Evolutionary conservation across 148 eudicot species (phyloP), one percentile per base, ranked within the genome.

Genomic region (Vaccinium macrocarpon): DNA sequence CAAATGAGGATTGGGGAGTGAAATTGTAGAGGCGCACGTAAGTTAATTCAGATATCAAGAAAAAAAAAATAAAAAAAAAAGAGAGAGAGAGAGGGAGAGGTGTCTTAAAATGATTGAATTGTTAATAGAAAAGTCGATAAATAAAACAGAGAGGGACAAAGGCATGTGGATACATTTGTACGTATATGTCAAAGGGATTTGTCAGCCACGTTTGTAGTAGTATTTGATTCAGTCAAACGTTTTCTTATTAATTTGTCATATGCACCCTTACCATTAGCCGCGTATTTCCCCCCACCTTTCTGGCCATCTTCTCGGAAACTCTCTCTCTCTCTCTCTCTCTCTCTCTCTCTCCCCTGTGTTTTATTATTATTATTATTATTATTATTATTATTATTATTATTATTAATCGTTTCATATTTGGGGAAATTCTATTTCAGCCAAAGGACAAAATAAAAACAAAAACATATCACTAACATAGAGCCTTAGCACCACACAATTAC

Each of bases 191-290:
- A 80, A 35, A 42, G 19, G 56, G 51, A 57, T 35, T 56, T 80
- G 59, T 80, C 82, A 9, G 71, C 68, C 82, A 42, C 52, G 82
- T 80, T 61, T 59, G 8, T 35, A 57, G 8, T 35, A 57, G 32
- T 32, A 35, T 80, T 80, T 62, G 71, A 80, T 80, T 35, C 10
- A 21, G 51, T 80, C 82, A 56, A 76, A 77, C 38, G 12, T 7
- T 50, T 76, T 74, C 50, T 19, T 38, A 59, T 13, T 55, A 4
- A 57, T 7, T 61, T 19, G 27, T 23, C 70, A 8, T 23, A n/a
- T n/a, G 27, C 70, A 62, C 27, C 29, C 13, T n/a, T 62, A 9
- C 70, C 27, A 62, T 62, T 62, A 62, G 70, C 70, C 70, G 23
- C 70, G 9, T 9, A 62, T 62, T n/a, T 62, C 25, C 70, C 52